Evolutionary conservation across 805 yeast species (phyloP).

Genomic region (Candida golubevii): DNA sequence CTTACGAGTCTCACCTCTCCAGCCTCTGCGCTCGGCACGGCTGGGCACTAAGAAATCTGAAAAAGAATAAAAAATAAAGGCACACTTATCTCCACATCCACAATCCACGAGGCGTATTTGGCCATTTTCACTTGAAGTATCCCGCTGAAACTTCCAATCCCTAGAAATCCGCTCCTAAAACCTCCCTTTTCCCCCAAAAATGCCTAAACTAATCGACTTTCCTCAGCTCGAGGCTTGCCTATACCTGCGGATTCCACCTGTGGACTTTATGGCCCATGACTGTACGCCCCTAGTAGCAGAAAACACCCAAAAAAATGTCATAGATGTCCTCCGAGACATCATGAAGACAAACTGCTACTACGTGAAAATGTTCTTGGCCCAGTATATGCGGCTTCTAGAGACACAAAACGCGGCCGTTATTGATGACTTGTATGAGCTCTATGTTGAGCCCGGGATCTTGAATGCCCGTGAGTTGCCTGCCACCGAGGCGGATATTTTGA

Average conservation of each 20-base stretch:
- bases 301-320: slow-evolving; percentile 19
- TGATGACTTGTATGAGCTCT: slow-evolving; percentile 42
- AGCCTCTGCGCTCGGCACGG: too few species aligned
- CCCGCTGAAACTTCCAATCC: too few species aligned
- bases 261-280: slow-evolving; percentile 16
- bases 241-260: slow-evolving; percentile 17
- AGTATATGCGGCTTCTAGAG: slow-evolving; percentile 36
- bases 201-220: background rate
- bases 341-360: slow-evolving; percentile 47
- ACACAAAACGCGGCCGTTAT: slow-evolving; percentile 21
- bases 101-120: too few species aligned
- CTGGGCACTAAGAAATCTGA: too few species aligned
- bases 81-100: too few species aligned
- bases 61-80: too few species aligned
- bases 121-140: too few species aligned
- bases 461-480: slow-evolving; percentile 30
- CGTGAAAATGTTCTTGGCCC: slow-evolving; percentile 42
- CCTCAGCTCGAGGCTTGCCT: slow-evolving; percentile 13
- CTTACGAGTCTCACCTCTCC: too few species aligned
- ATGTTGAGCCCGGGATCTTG: slow-evolving; percentile 31
- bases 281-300: slow-evolving; percentile 9
- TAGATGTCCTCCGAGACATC: slow-evolving; percentile 18
- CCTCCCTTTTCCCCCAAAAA: too few species aligned
- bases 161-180: too few species aligned
- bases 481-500: slow-evolving; percentile 36